Conservation (phyloP, 2,329 filamentous ascomycete species). For the Colletotrichum sp. region DNA sequence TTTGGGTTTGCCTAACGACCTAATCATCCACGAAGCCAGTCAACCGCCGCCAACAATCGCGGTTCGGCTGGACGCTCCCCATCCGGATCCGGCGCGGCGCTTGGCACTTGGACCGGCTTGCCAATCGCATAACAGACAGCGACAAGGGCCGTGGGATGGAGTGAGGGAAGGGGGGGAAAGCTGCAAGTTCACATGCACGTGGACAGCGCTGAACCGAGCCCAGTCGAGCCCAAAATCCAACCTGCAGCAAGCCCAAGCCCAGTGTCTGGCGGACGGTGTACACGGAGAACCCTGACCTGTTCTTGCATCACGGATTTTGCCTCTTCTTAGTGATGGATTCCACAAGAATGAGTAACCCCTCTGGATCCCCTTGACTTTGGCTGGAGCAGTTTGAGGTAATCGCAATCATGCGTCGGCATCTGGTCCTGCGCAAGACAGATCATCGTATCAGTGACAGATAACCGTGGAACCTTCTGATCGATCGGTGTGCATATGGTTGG, state of each 20-base stretch:
- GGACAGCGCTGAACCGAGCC: not conserved
- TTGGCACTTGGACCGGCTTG: conserved; percentile 3
- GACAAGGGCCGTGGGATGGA: not conserved
- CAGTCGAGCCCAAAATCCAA: not conserved
- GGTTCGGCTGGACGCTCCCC: conserved; percentile 14
- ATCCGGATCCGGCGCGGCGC: conserved; percentile 17
- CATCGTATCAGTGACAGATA: conserved; percentile 1
- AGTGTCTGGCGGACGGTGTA: not conserved
- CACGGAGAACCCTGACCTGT: not conserved
- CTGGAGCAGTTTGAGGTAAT: not conserved
- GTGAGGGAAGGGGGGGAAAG: not conserved
- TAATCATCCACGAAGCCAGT: not conserved
- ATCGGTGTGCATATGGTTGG: not conserved
- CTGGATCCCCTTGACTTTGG: not conserved
- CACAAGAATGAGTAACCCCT: not conserved
- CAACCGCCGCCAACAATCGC: not conserved
- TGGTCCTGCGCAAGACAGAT: not conserved
- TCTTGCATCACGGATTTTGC: not conserved
- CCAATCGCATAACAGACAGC: not conserved
- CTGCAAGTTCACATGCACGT: not conserved
- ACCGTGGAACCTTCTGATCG: not conserved
- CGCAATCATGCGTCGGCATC: not conserved
- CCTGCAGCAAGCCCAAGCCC: not conserved
- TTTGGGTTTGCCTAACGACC: not conserved
- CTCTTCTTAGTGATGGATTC: not conserved